Base-by-base conservation (phyloP, 192 early-diverging fungal genomes). In the Coemansia sp. region DNA sequence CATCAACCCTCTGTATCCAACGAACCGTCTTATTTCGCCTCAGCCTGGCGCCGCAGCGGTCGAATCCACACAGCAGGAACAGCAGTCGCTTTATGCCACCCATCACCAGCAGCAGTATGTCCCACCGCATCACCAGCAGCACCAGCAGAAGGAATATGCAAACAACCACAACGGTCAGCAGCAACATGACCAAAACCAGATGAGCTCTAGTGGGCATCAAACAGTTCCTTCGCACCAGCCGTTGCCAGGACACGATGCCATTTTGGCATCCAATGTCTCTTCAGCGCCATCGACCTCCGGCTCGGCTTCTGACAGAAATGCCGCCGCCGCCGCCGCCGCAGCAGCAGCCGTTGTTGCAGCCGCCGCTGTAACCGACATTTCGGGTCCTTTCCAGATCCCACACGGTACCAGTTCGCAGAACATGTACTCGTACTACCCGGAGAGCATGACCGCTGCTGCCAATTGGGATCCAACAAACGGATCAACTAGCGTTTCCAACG, bases 361-460 rank as follows among this genome's bases (percentile, higher is more conserved):
- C 0, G 78, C 72, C 2, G 78, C 66, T 0, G 78, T 72, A 0
- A 73, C 64, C 5, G 78, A 81, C 23, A 60, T 81, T 20, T 81
- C 78, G 7, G 64, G 46, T 21, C 62, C 78, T 15, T 81, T 81
- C 70, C 78, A 81, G 64, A 62, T 81, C 15, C 74, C 72, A 6
- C 24, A 26, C 51, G 24, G 6, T 21, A 26, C 4, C 63, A 64
- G 18, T 0, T 18, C 64, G 5, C 72, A 74, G 45, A 21, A 38
- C 30, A 71, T 80, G 35, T 81, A 81, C 33, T 33, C 67, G 23
- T 81, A 81, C 64, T 81, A 81, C 44, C 67, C 68, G 12, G 78
- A 81, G 14, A 53, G 57, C 1, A 58, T 41, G 6, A 60, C 61
- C 21, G 56, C 78, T 0, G 55, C 78, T 0, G 45, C 70, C 16